These are phyloP conservation scores for Desmodesmus armatus DNA, from an alignment of 139 green algal species.

Conservation along the genomic window DNA sequence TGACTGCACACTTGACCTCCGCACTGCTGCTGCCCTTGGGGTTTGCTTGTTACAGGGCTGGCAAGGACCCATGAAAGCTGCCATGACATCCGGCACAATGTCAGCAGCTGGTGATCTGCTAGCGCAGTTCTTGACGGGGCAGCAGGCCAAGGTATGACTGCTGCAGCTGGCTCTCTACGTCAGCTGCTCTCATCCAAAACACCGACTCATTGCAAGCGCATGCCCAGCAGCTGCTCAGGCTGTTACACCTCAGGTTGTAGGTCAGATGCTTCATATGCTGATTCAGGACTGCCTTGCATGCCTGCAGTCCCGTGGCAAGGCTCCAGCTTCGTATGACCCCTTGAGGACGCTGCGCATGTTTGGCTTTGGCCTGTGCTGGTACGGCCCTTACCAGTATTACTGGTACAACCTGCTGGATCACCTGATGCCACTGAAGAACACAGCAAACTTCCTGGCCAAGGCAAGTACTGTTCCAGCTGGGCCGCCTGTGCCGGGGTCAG, in stretches of 20 bases:
- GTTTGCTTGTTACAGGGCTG: conserved; percentile 47
- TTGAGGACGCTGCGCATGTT: conserved; percentile 76
- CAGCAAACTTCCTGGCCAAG: conserved; percentile 73
- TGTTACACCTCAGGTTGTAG: neutral
- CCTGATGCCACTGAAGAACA: conserved; percentile 64
- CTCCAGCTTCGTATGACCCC: conserved; percentile 55
- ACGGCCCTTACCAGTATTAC: conserved; percentile 81
- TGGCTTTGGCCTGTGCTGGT: conserved; percentile 81
- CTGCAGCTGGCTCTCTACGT: neutral
- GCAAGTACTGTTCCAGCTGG: too few species aligned
- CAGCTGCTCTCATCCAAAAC: neutral
- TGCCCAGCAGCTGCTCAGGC: neutral
- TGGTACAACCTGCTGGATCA: conserved; percentile 78
- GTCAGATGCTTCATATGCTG: neutral
- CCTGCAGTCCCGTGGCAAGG: conserved; percentile 16
- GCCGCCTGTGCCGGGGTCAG: too few species aligned
- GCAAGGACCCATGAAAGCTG: conserved; percentile 68
- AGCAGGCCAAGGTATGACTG: conserved; percentile 30
- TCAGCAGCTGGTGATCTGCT: conserved; percentile 75
- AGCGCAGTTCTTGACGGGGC: conserved; percentile 66
- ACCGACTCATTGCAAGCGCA: neutral
- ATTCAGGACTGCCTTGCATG: neutral
- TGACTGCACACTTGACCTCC: neutral
- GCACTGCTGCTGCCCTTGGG: neutral
- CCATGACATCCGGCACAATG: conserved; percentile 72